These are phyloP conservation scores for Pichia sp. DNA, from an alignment of 1,139 yeast species.

Conservation along the genomic window DNA sequence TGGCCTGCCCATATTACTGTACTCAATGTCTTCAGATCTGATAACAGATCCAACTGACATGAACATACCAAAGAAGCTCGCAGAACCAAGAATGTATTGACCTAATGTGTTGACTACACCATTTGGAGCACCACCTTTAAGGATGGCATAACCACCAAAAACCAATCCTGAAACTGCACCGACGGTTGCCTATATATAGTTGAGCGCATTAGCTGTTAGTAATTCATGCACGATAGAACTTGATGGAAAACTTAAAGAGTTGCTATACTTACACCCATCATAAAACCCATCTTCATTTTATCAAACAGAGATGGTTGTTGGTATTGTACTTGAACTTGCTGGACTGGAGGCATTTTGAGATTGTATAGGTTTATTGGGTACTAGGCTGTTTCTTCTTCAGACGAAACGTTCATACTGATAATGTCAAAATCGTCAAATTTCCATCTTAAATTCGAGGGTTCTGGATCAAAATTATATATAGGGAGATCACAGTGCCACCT, in stretches of 20 bases:
- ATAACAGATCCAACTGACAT: slow-evolving; percentile 94
- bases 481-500: too few relatives aligned
- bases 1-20: slow-evolving; percentile 17
- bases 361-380: too few relatives aligned
- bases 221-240: too few relatives aligned
- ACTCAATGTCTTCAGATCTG: slow-evolving; percentile 52
- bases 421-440: too few relatives aligned
- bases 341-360: slow-evolving; percentile 71
- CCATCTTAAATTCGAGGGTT: too few relatives aligned
- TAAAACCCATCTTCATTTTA: slow-evolving; percentile 94
- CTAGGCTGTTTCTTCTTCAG: too few relatives aligned
- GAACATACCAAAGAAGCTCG: slow-evolving; percentile 91
- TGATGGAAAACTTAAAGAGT: too few relatives aligned
- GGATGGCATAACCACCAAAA: slow-evolving; percentile 87
- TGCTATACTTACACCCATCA: slow-evolving; percentile 60
- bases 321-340: slow-evolving; percentile 56
- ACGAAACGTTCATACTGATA: too few relatives aligned
- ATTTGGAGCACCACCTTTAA: slow-evolving; percentile 96
- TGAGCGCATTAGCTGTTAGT: too few relatives aligned
- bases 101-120: slow-evolving; percentile 96
- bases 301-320: slow-evolving; percentile 89
- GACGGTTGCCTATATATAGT: slow-evolving; percentile 50
- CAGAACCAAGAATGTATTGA: slow-evolving; percentile 93
- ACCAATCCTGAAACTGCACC: slow-evolving; percentile 94
- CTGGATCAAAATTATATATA: background rate